Conservation (phyloP, 805 yeast species). For the Clavispora santaluciae region DNA sequence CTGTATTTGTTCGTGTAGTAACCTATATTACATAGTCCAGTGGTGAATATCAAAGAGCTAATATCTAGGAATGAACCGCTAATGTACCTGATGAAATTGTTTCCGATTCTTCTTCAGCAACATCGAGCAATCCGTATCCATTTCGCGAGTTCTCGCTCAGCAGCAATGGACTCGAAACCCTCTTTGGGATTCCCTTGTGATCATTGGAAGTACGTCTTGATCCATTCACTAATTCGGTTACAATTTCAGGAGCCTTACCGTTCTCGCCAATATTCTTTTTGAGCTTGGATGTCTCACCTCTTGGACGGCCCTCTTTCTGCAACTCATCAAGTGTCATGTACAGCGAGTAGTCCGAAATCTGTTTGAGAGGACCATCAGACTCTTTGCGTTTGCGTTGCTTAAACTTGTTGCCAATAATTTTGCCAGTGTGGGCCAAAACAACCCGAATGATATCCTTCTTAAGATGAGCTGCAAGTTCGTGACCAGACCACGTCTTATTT, state of each 20-base stretch:
- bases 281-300: neutral
- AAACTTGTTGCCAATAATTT: conserved; percentile 73
- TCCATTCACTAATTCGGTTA: neutral
- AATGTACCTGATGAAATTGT: neutral
- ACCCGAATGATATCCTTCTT: conserved; percentile 60
- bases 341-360: conserved; percentile 34
- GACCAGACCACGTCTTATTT: conserved; percentile 66
- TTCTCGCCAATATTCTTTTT: too few relatives aligned
- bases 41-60: too few relatives aligned
- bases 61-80: neutral
- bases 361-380: conserved; percentile 31
- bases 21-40: too few relatives aligned
- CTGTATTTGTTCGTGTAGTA: too few relatives aligned
- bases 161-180: neutral
- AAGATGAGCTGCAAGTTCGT: conserved; percentile 60
- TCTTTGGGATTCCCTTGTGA: neutral
- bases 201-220: neutral
- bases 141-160: neutral
- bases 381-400: conserved; percentile 30
- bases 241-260: neutral
- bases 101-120: neutral
- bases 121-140: neutral
- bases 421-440: conserved; percentile 64
- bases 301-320: conserved; percentile 21
- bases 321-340: conserved; percentile 37